A percentile compares a stretch with the other conserved stretches of the same genome.
Conservation (phyloP, 1,139 yeast genomes). For the Meyerozyma elateridarum region DNA sequence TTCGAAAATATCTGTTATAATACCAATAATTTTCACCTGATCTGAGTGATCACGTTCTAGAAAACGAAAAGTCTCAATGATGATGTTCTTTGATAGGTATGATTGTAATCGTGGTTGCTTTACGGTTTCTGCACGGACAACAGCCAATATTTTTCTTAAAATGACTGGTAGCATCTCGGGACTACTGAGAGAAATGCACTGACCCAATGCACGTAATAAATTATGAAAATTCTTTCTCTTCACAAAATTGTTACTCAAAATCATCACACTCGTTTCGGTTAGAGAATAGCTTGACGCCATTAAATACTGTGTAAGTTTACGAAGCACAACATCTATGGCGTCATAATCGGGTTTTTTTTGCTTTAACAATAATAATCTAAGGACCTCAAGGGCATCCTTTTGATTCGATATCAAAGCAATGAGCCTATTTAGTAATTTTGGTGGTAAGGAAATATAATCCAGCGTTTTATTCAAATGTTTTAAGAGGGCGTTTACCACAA, state of each 20-base stretch:
- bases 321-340: conserved; percentile 13
- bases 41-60: too few species aligned
- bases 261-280: conserved; percentile 11
- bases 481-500: too few species aligned
- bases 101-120: too few species aligned
- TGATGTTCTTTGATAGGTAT: conserved; percentile 18
- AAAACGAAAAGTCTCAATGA: conserved; percentile 20
- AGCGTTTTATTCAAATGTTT: conserved; percentile 5
- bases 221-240: conserved; percentile 22
- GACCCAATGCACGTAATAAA: conserved; percentile 25
- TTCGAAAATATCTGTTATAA: too few species aligned
- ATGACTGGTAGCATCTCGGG: conserved; percentile 8
- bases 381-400: conserved; percentile 20
- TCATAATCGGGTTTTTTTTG: conserved; percentile 13
- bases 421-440: conserved; percentile 3
- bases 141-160: conserved; percentile 16
- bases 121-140: too few species aligned
- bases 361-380: conserved; percentile 18
- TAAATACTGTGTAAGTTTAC: conserved; percentile 10
- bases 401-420: conserved; percentile 8
- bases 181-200: conserved; percentile 24
- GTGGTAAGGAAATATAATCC: conserved; percentile 1
- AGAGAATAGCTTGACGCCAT: conserved; percentile 8
- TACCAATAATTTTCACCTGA: too few species aligned
- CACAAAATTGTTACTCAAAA: conserved; percentile 14